A percentile compares a stretch with the other conserved stretches of the same genome.
These are phyloP conservation scores for Penicillium freii DNA, from an alignment of 2,329 filamentous ascomycete genomes.

Conservation along the genomic window DNA sequence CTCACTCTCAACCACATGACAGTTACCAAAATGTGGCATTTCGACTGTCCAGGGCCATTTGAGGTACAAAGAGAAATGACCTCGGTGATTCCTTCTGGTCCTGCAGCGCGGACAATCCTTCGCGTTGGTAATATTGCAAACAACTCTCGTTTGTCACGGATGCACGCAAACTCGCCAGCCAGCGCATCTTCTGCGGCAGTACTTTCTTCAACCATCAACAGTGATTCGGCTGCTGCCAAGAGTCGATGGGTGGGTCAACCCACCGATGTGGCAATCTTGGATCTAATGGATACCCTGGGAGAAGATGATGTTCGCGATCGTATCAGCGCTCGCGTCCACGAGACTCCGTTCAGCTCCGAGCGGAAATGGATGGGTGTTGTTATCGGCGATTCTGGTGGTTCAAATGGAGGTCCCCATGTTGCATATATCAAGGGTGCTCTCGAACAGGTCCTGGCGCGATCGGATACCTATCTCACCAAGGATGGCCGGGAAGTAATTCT, in stretches of 20 bases:
- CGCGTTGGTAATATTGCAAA: slow-evolving; percentile 96
- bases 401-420: slow-evolving; percentile 65
- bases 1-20: slow-evolving; percentile 99
- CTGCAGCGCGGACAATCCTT: slow-evolving; percentile 75
- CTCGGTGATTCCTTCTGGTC: slow-evolving; percentile 58
- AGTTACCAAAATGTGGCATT: slow-evolving; percentile 93
- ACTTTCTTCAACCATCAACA: slow-evolving; percentile 75
- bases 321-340: slow-evolving; percentile 75
- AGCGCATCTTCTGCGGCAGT: slow-evolving; percentile 72
- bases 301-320: slow-evolving; percentile 89
- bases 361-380: slow-evolving; percentile 99
- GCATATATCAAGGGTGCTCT: slow-evolving; percentile 96
- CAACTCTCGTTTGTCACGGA: slow-evolving; percentile 76
- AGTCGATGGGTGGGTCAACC: slow-evolving; percentile 96
- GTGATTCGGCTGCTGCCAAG: slow-evolving; percentile 60
- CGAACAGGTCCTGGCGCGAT: slow-evolving; percentile 79
- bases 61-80: slow-evolving; percentile 56
- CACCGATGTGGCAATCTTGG: slow-evolving; percentile 94
- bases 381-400: slow-evolving; percentile 60
- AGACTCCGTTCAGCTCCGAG: slow-evolving; percentile 95
- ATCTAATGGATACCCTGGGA: slow-evolving; percentile 84
- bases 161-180: slow-evolving; percentile 67
- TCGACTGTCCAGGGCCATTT: slow-evolving; percentile 62
- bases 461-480: slow-evolving; percentile 83
- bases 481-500: slow-evolving; percentile 84